Base-by-base conservation (phyloP, 768 basidiomycete genomes). In the Neoboletus brunneissimus region DNA sequence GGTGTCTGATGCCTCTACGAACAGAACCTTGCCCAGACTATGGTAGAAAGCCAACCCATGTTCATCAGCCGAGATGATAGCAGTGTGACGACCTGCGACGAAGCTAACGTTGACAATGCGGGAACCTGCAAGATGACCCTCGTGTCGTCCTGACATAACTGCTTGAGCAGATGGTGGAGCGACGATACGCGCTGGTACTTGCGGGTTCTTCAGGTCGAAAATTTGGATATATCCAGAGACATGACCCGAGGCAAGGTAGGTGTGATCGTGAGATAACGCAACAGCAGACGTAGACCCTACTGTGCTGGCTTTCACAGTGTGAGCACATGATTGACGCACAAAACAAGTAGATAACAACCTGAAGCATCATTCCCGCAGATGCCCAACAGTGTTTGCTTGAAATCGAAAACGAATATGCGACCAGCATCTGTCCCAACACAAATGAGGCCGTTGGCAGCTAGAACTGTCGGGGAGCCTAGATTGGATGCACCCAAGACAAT, bases 21-120 rank as follows among this genome's bases (percentile, higher is more conserved):
- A 97, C 15, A 98, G 78, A 12, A 98, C 87, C 70, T 92, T 95
- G 27, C 97, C 94, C 5, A 99, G 76, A 53, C 89, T 91, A 72
- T 98, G 95, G 68, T 92, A 97, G 73, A 99, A 99, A 0, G 94
- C 91, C 10, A 98, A 79, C 0, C 97, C 97, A 61, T 81, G 75
- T 55, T 96, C 91, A 68, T 98, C 97, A 3, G 92, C 90, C 5
- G 88, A 88, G 40, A 98, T 84, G 48, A 98, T 81, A 5, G 93
- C 94, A 2, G 97, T 98, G 64, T 97, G 96, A 40, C 96, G 81
- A 20, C 87, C 88, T 13, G 91, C 94, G 9, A 98, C 83, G 66
- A 99, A 99, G 29, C 84, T 87, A 42, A 99, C 74, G 66, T 79
- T 88, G 55, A 89, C 76, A 47, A 99, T 94, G 16, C 83, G 81